Evolutionary conservation across 805 yeast genomes (phyloP).

Genomic region (Candida stauntonica): DNA sequence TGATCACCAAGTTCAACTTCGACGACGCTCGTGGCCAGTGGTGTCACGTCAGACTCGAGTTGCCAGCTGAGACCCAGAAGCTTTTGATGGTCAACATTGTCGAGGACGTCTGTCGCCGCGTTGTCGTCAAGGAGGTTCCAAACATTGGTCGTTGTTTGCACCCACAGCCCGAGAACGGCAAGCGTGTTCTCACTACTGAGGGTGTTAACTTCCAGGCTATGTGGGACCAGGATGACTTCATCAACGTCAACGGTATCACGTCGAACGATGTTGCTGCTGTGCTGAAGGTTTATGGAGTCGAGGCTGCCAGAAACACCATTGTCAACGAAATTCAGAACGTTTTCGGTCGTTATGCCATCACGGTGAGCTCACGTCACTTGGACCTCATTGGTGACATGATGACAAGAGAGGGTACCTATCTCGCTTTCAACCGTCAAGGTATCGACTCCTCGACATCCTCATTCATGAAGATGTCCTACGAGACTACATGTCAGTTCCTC

Average conservation of each 20-base stretch:
- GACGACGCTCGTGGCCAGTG: constrained; percentile 86
- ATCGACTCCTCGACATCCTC: constrained; percentile 94
- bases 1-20: constrained; percentile 77
- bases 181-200: constrained; percentile 83
- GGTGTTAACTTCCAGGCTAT: constrained; percentile 97
- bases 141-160: constrained; percentile 89
- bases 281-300: constrained; percentile 90
- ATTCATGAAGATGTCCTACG: constrained; percentile 98
- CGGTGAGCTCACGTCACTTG: constrained; percentile 89
- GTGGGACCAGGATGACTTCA: constrained; percentile 96
- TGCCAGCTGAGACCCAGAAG: constrained; percentile 84
- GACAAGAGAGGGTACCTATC: constrained; percentile 97
- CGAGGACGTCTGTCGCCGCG: constrained; percentile 84
- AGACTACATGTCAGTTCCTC: constrained; percentile 95
- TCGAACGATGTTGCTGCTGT: constrained; percentile 94
- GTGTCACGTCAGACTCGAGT: constrained; percentile 86
- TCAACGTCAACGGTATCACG: constrained; percentile 82
- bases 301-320: constrained; percentile 97
- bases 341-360: constrained; percentile 92
- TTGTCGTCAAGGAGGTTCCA: constrained; percentile 90
- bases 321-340: constrained; percentile 94
- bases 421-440: constrained; percentile 98
- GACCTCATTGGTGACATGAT: constrained; percentile 97
- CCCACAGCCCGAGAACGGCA: constrained; percentile 66
- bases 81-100: constrained; percentile 94